Evolutionary conservation across 2,329 filamentous ascomycete species (phyloP).

Genomic region (Claviceps purpurea): DNA sequence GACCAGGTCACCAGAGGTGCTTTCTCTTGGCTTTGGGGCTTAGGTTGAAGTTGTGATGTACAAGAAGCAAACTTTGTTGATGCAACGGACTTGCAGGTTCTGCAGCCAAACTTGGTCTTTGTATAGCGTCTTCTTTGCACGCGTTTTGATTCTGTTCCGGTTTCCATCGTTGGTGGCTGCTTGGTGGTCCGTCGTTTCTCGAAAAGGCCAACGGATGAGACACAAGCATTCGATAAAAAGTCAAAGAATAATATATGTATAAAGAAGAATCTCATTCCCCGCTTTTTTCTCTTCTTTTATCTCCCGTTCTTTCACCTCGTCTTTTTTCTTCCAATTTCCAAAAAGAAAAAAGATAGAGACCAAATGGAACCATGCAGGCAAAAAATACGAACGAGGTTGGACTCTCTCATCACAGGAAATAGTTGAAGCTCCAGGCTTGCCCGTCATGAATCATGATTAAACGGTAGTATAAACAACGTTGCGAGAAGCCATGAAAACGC

Average conservation of each 20-base stretch:
- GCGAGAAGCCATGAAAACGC: neutral
- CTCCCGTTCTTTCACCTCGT: neutral
- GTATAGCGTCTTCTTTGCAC: slow-evolving; percentile 1
- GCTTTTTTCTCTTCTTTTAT: neutral
- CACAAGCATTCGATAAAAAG: neutral
- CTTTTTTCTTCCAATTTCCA: neutral
- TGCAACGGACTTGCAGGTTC: slow-evolving; percentile 3
- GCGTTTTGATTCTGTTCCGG: neutral
- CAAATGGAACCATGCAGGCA: no score
- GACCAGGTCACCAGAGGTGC: neutral
- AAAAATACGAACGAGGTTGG: neutral
- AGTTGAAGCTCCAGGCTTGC: neutral
- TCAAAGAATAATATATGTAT: neutral
- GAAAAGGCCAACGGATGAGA: neutral
- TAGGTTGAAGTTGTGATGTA: neutral
- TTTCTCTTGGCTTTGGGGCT: no score
- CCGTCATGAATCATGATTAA: neutral
- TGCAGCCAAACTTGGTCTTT: slow-evolving; percentile 4
- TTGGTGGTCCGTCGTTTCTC: neutral
- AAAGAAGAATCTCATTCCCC: neutral
- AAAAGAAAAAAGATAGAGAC: no score
- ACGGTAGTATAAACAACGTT: neutral
- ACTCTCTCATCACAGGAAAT: neutral
- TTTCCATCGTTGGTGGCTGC: neutral
- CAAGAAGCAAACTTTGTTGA: neutral